Conservation (phyloP, 805 yeast genomes). For the Deakozyma indianensis region DNA sequence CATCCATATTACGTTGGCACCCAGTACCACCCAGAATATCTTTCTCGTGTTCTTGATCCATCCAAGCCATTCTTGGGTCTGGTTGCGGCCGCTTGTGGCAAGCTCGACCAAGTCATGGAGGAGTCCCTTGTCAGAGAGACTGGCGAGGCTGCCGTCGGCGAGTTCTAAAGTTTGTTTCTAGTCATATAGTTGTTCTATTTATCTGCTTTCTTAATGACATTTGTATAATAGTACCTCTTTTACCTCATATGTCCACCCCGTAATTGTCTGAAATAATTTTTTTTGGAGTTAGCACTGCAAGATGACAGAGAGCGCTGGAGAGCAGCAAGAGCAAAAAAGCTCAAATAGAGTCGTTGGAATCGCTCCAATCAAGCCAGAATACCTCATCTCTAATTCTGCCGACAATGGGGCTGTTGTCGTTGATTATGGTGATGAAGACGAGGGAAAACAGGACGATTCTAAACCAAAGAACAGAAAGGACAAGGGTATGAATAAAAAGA, state of each 20-base stretch:
- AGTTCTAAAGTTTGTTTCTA: background rate
- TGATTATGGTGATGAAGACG: slow-evolving; percentile 3
- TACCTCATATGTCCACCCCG: background rate
- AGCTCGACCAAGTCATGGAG: slow-evolving; percentile 49
- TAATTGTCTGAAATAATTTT: background rate
- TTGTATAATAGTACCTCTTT: background rate
- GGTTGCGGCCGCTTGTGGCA: slow-evolving; percentile 86
- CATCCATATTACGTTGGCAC: slow-evolving; percentile 91
- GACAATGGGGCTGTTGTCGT: slow-evolving; percentile 2
- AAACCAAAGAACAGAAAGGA: slow-evolving; percentile 10
- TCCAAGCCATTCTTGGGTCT: slow-evolving; percentile 93
- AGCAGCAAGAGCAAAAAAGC: background rate
- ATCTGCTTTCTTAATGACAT: background rate
- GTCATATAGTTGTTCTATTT: background rate
- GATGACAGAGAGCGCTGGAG: background rate
- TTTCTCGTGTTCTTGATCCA: slow-evolving; percentile 92
- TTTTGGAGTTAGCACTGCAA: background rate
- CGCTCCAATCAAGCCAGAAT: slow-evolving; percentile 15
- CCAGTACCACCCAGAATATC: slow-evolving; percentile 97
- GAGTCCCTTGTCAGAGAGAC: slow-evolving; percentile 12
- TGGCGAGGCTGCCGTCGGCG: background rate
- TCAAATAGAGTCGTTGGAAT: slow-evolving; percentile 8
- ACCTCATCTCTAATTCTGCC: slow-evolving; percentile 1
- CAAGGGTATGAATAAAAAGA: slow-evolving; percentile 15
- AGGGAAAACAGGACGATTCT: background rate